Base-by-base conservation (phyloP, 257 asterid genomes). In the Leonotis leonurus region DNA sequence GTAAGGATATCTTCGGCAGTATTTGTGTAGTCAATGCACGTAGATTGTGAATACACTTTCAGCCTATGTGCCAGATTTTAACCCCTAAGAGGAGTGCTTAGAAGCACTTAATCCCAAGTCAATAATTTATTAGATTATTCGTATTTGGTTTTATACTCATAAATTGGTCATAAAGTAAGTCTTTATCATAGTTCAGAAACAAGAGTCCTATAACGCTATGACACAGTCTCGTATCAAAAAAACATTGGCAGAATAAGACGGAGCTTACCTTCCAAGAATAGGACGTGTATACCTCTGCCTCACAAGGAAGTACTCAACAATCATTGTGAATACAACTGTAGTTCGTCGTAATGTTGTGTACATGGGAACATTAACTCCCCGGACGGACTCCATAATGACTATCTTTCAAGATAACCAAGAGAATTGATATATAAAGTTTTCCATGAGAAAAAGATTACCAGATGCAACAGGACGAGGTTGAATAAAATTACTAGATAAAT, bases 281-380 rank as follows among this genome's bases (percentile, higher is more conserved):
- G 89, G 78, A 13, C 57, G 81, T 25, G 90, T 85, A 63, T 89
- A 83, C 57, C 73, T 82, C 85, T 93, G 97, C 71, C 74, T 72
- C 60, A 68, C 90, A 8, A 93, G 92, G 66, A 87, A 67, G 72
- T 82, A 93, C 78, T 93, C 99, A 45, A 93, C 81, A 24, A 85
- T 78, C 99, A 93, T 93, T 44, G 99, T 93, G 64, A 93, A 89
- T 51, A 89, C 99, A 50, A 93, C 99, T 12, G 99, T 93, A 33
- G 97, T 93, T 81, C 99, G 89, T 73, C 99, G 76, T 54, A 93
- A 77, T 64, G 99, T 93, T 67, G 99, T 93, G 67, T 93, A 93
- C 99, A 93, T 93, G 41, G 99, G 99, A 57, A 93, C 97, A 82
- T 93, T 93, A 64, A 93, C 99, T 44, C 99, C 99, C 29, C 99